Base-by-base conservation (phyloP, 2,329 filamentous ascomycete genomes). In the Coniochaeta sp. region DNA sequence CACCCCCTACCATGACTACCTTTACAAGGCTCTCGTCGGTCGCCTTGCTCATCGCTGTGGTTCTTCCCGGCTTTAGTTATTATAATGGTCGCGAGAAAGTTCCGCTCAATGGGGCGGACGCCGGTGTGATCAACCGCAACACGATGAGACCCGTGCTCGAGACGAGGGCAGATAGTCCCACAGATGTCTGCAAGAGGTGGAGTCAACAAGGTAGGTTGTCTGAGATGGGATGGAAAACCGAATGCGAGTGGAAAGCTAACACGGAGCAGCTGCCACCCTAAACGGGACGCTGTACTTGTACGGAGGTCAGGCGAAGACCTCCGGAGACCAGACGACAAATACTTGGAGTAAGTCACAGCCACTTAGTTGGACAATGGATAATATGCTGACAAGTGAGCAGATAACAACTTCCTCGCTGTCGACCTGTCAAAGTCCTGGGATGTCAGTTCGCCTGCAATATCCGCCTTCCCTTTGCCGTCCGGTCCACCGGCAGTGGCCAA, bases 201-300 rank as follows among this genome's bases (percentile, higher is more conserved):
- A 78, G 78, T 18, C 79, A 83, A 50, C 84, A 87, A 66, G 78
- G 81, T 74, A 58, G 62, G 69, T 60, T 38, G 24, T 16, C 6
- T 28, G 10, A 31, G 16, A 40, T 31, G 22, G 18, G 24, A 31
- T 24, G 24, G 27, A 10, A 71, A 74, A 6, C 16, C 47, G 35
- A n/a, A 38, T 28, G 22, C 51, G 32, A 58, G 26, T 51, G 56
- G 61, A 45, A 61, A 53, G 52, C 24, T 56, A 56, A 48, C 8
- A 16, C 8, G 22, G 3, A n/a, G 22, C 55, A 80, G 81, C 75
- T 55, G 82, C 87, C 3, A 64, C 87, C 31, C 75, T 91, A 14
- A 90, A 90, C 57, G 87, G 86, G 13, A 91, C 86, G 0, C 62
- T 91, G 3, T 91, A 89, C 63, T 78, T 89, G 51, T 91, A 89